Conservation (phyloP, 208 protist species). For the Wallacemonas sp. region DNA sequence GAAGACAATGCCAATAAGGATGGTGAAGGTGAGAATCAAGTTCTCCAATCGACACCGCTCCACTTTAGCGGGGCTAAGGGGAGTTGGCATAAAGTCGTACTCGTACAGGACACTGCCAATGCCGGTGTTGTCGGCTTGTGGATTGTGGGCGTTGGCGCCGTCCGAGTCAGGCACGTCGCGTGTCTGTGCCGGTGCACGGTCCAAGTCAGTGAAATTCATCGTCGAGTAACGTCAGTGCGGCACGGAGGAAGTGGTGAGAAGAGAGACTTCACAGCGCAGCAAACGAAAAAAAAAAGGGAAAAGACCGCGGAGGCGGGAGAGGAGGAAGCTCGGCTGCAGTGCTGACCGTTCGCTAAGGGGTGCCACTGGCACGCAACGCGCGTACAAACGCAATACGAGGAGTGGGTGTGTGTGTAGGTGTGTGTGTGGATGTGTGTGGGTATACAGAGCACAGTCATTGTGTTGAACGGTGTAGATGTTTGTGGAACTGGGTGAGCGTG, state of each 20-base stretch:
- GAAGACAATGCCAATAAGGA: slow-evolving; percentile 18
- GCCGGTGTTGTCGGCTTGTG: neutral
- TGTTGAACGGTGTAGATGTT: too few relatives aligned
- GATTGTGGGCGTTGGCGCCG: neutral
- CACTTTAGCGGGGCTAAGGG: slow-evolving; percentile 27
- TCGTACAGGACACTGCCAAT: too few relatives aligned
- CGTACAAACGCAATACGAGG: too few relatives aligned
- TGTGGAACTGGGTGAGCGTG: too few relatives aligned
- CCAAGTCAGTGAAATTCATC: slow-evolving; percentile 8
- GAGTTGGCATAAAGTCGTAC: slow-evolving; percentile 30
- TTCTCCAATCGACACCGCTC: slow-evolving; percentile 33
- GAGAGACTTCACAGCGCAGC: too few relatives aligned
- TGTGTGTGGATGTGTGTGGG: neutral
- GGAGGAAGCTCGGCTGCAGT: too few relatives aligned
- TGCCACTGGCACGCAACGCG: too few relatives aligned
- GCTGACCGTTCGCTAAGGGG: too few relatives aligned
- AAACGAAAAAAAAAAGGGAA: slow-evolving; percentile 9
- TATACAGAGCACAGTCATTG: neutral
- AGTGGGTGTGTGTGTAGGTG: too few relatives aligned
- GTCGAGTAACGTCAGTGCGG: neutral
- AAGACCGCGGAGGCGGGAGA: too few relatives aligned
- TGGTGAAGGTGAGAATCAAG: slow-evolving; percentile 18
- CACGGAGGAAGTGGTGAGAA: neutral
- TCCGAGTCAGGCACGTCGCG: too few relatives aligned
- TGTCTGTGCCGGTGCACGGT: neutral